Conservation (phyloP, 208 protist genomes). For the Naegleria fowleri region DNA sequence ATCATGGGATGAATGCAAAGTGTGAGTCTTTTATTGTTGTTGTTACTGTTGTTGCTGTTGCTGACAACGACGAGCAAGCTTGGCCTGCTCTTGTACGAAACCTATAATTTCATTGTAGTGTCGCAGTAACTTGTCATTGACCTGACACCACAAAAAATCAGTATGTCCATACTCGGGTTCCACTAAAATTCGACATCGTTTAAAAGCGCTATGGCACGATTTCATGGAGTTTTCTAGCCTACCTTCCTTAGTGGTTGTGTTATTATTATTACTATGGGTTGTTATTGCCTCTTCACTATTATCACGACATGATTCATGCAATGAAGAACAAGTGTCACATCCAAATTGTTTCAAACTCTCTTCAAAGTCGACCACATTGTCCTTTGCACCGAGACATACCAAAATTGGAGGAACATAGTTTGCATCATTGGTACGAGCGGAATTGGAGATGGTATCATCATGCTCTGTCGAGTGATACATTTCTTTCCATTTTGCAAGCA, state of each 20-base stretch:
- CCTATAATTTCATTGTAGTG: neutral
- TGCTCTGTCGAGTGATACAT: neutral
- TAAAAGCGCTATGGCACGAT: neutral
- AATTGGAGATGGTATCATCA: too few relatives aligned
- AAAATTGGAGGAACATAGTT: neutral
- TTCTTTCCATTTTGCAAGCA: neutral
- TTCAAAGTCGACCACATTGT: slow-evolving; percentile 8
- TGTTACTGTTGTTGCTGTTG: too few relatives aligned
- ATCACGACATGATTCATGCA: neutral
- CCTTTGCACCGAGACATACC: neutral
- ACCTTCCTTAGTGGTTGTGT: too few relatives aligned
- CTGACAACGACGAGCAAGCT: too few relatives aligned
- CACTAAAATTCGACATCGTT: neutral
- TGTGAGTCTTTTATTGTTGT: too few relatives aligned
- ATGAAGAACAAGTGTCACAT: neutral
- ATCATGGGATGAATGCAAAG: too few relatives aligned
- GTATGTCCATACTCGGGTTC: slow-evolving; percentile 13
- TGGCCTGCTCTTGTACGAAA: neutral
- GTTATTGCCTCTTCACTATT: too few relatives aligned
- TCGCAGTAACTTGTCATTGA: neutral
- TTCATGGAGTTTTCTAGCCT: too few relatives aligned
- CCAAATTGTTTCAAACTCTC: neutral
- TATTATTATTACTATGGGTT: too few relatives aligned
- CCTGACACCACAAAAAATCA: neutral
- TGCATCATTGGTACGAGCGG: too few relatives aligned